Conservation (phyloP, 2,329 filamentous ascomycete genomes). For the Lachnellula cervina region DNA sequence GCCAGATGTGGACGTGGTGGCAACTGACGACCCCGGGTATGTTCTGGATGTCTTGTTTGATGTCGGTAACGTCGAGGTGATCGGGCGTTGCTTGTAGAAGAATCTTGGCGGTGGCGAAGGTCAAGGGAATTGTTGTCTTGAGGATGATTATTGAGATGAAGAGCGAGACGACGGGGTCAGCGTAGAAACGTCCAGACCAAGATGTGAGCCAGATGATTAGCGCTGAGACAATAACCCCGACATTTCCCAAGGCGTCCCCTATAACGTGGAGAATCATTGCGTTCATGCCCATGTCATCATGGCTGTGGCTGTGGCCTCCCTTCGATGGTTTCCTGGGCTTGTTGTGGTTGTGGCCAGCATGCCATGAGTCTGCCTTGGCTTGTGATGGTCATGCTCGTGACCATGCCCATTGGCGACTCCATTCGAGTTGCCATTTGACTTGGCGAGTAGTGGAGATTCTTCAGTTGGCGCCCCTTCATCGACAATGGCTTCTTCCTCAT, state of each 20-base stretch:
- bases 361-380: slow-evolving; percentile 35
- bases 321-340: slow-evolving; percentile 61
- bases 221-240: slow-evolving; percentile 78
- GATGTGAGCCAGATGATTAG: slow-evolving; percentile 88
- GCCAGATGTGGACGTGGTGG: slow-evolving; percentile 97
- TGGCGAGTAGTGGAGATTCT: slow-evolving; percentile 22
- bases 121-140: slow-evolving; percentile 71
- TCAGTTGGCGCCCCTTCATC: slow-evolving; percentile 35
- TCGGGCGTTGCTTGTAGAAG: slow-evolving; percentile 90
- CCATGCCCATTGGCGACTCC: slow-evolving; percentile 4
- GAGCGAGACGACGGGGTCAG: slow-evolving; percentile 86
- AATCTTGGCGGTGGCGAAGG: slow-evolving; percentile 76
- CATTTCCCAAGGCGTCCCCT: slow-evolving; percentile 79
- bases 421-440: slow-evolving; percentile 17
- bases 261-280: slow-evolving; percentile 73
- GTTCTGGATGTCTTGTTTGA: slow-evolving; percentile 83
- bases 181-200: slow-evolving; percentile 77
- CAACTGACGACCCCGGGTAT: slow-evolving; percentile 84
- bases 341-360: slow-evolving; percentile 75
- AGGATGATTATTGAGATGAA: slow-evolving; percentile 82
- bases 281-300: slow-evolving; percentile 93
- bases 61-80: slow-evolving; percentile 81
- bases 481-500: slow-evolving; percentile 30
- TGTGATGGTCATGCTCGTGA: slow-evolving; percentile 5
- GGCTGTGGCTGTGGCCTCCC: slow-evolving; percentile 67